A percentile compares a stretch with the other conserved stretches of the same genome.
These are phyloP conservation scores for Melanogaster broomeanus DNA, from an alignment of 768 basidiomycete genomes.

Conservation along the genomic window DNA sequence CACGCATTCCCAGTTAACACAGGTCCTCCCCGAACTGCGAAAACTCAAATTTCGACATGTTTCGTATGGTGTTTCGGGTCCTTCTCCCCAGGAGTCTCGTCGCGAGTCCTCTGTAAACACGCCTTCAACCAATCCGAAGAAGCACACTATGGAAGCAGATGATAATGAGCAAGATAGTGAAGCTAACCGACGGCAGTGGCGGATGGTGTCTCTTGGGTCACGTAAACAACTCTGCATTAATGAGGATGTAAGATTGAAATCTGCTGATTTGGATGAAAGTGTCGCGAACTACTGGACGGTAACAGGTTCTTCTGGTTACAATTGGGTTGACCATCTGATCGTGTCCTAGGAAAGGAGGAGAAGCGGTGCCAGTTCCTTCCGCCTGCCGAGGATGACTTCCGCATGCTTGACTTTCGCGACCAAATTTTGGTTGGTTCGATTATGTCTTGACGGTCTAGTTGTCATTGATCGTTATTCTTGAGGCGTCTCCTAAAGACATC, in stretches of 20 bases:
- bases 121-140: constrained; percentile 4
- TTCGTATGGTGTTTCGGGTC: constrained; percentile 10
- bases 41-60: constrained; percentile 58
- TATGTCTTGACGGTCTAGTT: neutral
- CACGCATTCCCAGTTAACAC: constrained; percentile 94
- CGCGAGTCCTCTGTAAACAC: neutral
- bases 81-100: constrained; percentile 12
- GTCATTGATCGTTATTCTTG: neutral
- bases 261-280: constrained; percentile 83
- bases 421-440: constrained; percentile 73
- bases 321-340: constrained; percentile 2
- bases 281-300: constrained; percentile 81
- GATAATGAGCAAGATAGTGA: constrained; percentile 28
- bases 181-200: constrained; percentile 32
- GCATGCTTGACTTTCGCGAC: constrained; percentile 83
- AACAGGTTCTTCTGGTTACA: neutral
- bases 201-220: constrained; percentile 85
- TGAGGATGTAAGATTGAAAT: constrained; percentile 63
- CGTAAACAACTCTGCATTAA: constrained; percentile 94
- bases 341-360: constrained; percentile 54
- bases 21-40: constrained; percentile 82
- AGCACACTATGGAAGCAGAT: constrained; percentile 24
- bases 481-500: constrained; percentile 92
- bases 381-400: constrained; percentile 60
- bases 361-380: constrained; percentile 81